Evolutionary conservation across 2,329 filamentous ascomycete species (phyloP).

Genomic region (Microdochium trichocladiopsis): DNA sequence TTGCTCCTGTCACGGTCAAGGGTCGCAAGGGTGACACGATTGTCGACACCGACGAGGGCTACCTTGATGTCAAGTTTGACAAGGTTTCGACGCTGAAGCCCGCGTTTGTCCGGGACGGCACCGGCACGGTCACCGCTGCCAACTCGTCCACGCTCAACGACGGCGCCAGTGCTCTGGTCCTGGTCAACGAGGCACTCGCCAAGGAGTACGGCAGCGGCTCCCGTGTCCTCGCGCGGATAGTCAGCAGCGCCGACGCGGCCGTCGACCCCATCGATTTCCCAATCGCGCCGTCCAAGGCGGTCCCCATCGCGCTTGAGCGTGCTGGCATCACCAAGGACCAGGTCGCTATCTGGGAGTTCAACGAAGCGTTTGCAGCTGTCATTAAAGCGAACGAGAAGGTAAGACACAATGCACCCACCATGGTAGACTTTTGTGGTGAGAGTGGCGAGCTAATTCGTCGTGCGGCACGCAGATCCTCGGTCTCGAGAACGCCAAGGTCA

Average conservation of each 20-base stretch:
- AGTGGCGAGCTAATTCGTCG: conserved; percentile 7
- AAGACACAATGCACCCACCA: conserved; percentile 3
- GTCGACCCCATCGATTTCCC: conserved; percentile 92
- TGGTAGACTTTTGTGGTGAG: background rate
- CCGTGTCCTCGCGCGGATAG: conserved; percentile 79
- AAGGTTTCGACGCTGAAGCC: conserved; percentile 84
- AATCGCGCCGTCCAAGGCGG: conserved; percentile 83
- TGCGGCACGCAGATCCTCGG: conserved; percentile 59
- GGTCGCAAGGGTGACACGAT: conserved; percentile 76
- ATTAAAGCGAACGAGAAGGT: conserved; percentile 92
- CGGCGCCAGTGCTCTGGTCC: conserved; percentile 81
- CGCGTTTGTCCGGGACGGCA: conserved; percentile 80
- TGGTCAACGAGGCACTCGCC: conserved; percentile 75
- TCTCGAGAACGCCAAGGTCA: conserved; percentile 72
- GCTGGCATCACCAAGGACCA: conserved; percentile 89
- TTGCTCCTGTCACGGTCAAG: conserved; percentile 80
- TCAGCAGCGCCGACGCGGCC: conserved; percentile 81
- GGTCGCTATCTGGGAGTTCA: conserved; percentile 95
- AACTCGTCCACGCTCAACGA: conserved; percentile 95
- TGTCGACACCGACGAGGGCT: conserved; percentile 81
- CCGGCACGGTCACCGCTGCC: conserved; percentile 86
- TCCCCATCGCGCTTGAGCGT: conserved; percentile 79
- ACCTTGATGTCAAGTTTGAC: conserved; percentile 76
- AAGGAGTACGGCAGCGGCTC: conserved; percentile 71
- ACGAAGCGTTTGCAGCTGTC: conserved; percentile 94